Base-by-base conservation (phyloP, 164 flowering plant species). In the Sedum album region DNA sequence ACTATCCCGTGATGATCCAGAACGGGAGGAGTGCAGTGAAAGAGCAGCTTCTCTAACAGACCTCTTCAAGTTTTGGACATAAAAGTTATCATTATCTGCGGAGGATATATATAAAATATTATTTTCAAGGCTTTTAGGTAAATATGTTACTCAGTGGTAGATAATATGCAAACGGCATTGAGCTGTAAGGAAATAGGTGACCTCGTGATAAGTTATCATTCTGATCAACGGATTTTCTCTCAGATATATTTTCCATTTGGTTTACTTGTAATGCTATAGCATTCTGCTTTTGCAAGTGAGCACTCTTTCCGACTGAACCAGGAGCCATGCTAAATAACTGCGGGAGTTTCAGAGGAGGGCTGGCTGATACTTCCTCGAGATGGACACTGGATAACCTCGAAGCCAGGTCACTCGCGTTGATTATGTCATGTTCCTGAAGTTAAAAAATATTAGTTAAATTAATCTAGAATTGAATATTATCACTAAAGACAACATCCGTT, bases 21-120 rank as follows among this genome's bases (percentile, higher is more conserved):
- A 68, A 70, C 74, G 80, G 76, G 77, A 78, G 39, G 86, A 76
- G 66, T 76, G 86, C 65, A 74, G 70, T 31, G 84, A 74, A 48
- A 95, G 76, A 74, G 97, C 99, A 55, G 96, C 93, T 83, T 90
- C 97, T 75, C 97, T 83, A 31, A 95, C 93, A 65, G 94, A 89
- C 78, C 89, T 79, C 83, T 88, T 92, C 67, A 95, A 65, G 72
- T 85, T 82, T 74, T 84, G 92, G 57, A 88, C 85, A 78, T 74
- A 86, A 53, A 75, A 77, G 73, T 31, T 72, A 67, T 86, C 90
- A 73, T 75, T 71, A 28, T 84, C 97, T 89, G 86, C 73, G 70
- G 14, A 11, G 31, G 48, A 44, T 17, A 15, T 1, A 44, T 17
- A 44, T 10, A 20, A 21, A 5, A 51, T 23, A 21, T 26, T 28